A percentile compares a stretch with the other conserved stretches of the same genome.
Conservation (phyloP, 257 asterid species). For the Avicennia marina region DNA sequence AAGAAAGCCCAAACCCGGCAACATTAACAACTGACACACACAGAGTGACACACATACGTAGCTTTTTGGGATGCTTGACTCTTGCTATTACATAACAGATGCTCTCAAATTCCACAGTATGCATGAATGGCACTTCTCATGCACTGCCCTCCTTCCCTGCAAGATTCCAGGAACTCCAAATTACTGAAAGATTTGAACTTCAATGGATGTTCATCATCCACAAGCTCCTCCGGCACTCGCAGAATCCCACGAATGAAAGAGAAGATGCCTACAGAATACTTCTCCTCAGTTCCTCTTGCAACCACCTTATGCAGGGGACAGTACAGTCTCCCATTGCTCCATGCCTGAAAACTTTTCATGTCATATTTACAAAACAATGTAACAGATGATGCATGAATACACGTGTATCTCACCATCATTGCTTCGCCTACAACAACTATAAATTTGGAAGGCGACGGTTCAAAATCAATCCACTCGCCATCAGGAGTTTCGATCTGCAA, state of each 20-base stretch:
- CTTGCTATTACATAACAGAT: no score
- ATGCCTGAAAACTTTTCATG: slow-evolving; percentile 18
- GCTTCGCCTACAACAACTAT: slow-evolving; percentile 44
- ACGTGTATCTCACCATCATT: slow-evolving; percentile 28
- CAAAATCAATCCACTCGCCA: slow-evolving; percentile 36
- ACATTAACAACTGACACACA: no score
- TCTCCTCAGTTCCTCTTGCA: slow-evolving; percentile 22
- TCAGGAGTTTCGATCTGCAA: slow-evolving; percentile 40
- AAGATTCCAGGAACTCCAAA: slow-evolving; percentile 29
- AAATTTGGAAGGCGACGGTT: slow-evolving; percentile 28
- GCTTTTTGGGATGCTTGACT: no score
- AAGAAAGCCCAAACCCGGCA: no score
- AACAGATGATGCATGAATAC: not conserved
- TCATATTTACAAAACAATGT: not conserved
- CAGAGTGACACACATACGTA: no score
- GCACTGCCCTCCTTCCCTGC: slow-evolving; percentile 26
- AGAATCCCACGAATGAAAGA: slow-evolving; percentile 18
- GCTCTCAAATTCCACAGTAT: slow-evolving; percentile 3
- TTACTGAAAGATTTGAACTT: slow-evolving; percentile 28
- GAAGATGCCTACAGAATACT: slow-evolving; percentile 30
- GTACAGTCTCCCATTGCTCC: slow-evolving; percentile 40
- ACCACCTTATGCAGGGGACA: slow-evolving; percentile 36
- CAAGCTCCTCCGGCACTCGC: slow-evolving; percentile 33
- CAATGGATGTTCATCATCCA: slow-evolving; percentile 29
- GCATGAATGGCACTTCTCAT: not conserved